Conservation (phyloP, 2,329 filamentous ascomycete genomes). For the Alternaria tenuissima region DNA sequence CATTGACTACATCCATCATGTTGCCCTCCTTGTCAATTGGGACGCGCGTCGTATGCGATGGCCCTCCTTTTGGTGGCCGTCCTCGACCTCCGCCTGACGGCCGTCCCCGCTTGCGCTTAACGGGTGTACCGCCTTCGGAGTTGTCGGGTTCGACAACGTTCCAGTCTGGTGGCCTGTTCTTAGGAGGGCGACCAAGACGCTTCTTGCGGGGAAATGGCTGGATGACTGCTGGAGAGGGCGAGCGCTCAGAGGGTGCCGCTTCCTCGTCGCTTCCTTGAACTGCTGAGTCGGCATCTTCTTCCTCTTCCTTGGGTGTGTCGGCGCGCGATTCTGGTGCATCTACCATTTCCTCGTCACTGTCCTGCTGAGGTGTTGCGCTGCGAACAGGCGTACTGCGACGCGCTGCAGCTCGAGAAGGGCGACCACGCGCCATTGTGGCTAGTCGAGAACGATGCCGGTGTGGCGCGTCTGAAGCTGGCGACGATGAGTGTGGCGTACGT, state of each 20-base stretch:
- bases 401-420: conserved; percentile 50
- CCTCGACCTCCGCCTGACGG: conserved; percentile 70
- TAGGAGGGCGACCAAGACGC: conserved; percentile 84
- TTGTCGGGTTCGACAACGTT: conserved; percentile 61
- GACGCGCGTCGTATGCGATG: conserved; percentile 80
- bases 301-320: conserved; percentile 57
- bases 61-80: conserved; percentile 72
- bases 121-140: conserved; percentile 59
- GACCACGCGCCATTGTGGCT: conserved; percentile 46
- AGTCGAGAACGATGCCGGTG: not conserved
- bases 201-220: conserved; percentile 71
- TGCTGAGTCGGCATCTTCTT: conserved; percentile 59
- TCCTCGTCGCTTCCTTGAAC: conserved; percentile 53
- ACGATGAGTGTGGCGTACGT: not conserved
- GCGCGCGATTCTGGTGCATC: conserved; percentile 45
- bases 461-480: not conserved
- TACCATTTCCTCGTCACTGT: conserved; percentile 48
- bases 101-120: conserved; percentile 59
- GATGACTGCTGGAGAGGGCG: conserved; percentile 59
- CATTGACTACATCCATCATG: conserved; percentile 86
- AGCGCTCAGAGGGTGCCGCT: conserved; percentile 56
- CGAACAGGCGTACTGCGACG: conserved; percentile 49
- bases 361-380: conserved; percentile 48
- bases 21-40: conserved; percentile 94
- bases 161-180: conserved; percentile 83